Conservation (phyloP, 768 basidiomycete genomes). For the Amylocystis lapponica region DNA sequence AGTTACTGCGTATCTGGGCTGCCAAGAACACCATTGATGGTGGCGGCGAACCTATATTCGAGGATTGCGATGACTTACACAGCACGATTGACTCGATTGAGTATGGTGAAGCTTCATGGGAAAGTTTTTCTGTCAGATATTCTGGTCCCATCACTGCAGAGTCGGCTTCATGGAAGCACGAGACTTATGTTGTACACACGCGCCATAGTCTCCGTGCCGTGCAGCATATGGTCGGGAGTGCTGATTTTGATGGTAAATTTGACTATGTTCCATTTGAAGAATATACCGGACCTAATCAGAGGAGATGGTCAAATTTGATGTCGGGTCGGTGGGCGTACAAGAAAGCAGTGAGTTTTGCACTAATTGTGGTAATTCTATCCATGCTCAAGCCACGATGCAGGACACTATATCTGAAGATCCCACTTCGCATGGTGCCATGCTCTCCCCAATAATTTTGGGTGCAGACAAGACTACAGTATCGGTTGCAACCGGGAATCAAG, state of each 20-base stretch:
- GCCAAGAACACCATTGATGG: no score
- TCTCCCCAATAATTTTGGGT: constrained; percentile 16
- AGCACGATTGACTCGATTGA: constrained; percentile 20
- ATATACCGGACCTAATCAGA: constrained; percentile 17
- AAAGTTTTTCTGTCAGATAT: constrained; percentile 15
- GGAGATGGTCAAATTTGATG: constrained; percentile 32
- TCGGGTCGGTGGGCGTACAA: constrained; percentile 37
- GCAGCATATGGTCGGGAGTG: constrained; percentile 27
- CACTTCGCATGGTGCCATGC: constrained; percentile 6
- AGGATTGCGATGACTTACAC: no score
- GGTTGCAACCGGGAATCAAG: constrained; percentile 18
- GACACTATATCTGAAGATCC: constrained; percentile 7
- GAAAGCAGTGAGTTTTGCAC: constrained; percentile 27
- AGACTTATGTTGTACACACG: constrained; percentile 27
- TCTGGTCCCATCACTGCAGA: constrained; percentile 13
- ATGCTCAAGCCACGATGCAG: constrained; percentile 1
- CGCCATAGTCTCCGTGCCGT: constrained; percentile 25
- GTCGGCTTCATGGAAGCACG: constrained; percentile 27
- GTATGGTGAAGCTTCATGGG: constrained; percentile 21
- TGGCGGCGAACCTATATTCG: no score
- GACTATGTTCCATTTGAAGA: constrained; percentile 28
- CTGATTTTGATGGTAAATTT: constrained; percentile 28
- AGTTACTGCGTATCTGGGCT: no score
- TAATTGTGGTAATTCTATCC: neutral
- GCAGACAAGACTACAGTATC: constrained; percentile 25